Evolutionary conservation across 2,329 filamentous ascomycete genomes (phyloP).

Genomic region (Ophiosphaerella narmari): DNA sequence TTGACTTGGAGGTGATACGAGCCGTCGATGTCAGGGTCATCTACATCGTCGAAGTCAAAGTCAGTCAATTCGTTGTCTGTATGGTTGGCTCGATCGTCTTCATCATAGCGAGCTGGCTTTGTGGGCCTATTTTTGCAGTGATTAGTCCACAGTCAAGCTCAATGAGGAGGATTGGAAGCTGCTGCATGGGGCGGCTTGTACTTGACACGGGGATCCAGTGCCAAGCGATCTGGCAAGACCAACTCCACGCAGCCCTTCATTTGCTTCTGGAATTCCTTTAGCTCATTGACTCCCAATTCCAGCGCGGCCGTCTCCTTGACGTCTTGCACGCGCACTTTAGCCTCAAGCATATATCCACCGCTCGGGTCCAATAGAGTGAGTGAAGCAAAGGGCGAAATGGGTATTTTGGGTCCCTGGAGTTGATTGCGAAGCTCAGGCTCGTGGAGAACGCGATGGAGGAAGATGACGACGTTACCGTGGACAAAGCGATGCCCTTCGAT

Average conservation of each 20-base stretch:
- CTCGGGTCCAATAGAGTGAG: conserved; percentile 60
- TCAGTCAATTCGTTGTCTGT: too few relatives aligned
- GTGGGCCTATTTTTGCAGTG: too few relatives aligned
- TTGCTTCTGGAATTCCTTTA: conserved; percentile 59
- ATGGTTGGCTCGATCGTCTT: too few relatives aligned
- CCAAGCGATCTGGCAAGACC: conserved; percentile 61
- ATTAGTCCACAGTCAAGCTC: conserved; percentile 5
- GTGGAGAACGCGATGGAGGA: conserved; percentile 59
- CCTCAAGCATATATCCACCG: conserved; percentile 63
- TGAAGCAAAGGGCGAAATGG: conserved; percentile 50
- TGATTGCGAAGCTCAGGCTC: conserved; percentile 47
- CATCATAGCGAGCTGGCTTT: too few relatives aligned
- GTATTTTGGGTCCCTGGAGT: conserved; percentile 38
- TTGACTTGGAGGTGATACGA: too few relatives aligned
- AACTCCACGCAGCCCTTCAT: conserved; percentile 63
- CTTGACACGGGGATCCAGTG: conserved; percentile 64
- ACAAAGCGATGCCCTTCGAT: conserved; percentile 63
- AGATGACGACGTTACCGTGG: conserved; percentile 61
- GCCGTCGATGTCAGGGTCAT: too few relatives aligned
- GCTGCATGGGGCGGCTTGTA: conserved; percentile 40
- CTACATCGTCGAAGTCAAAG: too few relatives aligned
- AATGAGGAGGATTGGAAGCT: conserved; percentile 19
- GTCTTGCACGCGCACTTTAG: conserved; percentile 62
- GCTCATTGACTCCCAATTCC: conserved; percentile 59
- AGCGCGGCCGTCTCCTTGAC: conserved; percentile 59